Percentiles rank a stretch among this genome's conserved stretches.
Conservation (phyloP, 1,284 basidiomycete genomes). For the Ceratobasidium sp. region DNA sequence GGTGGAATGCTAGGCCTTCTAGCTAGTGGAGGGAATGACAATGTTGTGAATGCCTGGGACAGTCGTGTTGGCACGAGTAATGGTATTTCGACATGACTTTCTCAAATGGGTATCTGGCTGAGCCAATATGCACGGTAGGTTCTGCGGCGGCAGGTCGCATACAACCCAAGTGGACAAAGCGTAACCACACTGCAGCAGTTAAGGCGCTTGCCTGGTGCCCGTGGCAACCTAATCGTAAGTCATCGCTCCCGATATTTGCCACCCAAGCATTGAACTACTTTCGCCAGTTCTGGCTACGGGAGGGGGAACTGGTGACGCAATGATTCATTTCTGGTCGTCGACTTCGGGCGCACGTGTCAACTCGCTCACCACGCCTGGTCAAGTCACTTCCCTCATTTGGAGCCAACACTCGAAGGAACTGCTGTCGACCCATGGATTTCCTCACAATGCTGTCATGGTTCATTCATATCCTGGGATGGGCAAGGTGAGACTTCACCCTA, state of each 20-base stretch:
- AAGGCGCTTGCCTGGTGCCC: constrained; percentile 98
- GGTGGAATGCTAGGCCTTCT: constrained; percentile 84
- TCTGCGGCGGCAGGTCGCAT: constrained; percentile 62
- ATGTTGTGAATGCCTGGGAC: constrained; percentile 97
- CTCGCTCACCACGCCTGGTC: constrained; percentile 83
- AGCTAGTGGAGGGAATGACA: constrained; percentile 95
- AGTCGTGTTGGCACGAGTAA: constrained; percentile 63
- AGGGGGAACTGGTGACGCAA: constrained; percentile 94
- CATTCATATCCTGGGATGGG: constrained; percentile 64
- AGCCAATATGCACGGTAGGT: constrained; percentile 12
- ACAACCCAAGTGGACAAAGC: constrained; percentile 88
- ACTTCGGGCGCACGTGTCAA: constrained; percentile 90
- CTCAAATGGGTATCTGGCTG: constrained; percentile 48
- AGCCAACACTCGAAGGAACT: constrained; percentile 91
- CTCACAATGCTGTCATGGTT: constrained; percentile 65
- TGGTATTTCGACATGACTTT: constrained; percentile 48
- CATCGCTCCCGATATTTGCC: not conserved
- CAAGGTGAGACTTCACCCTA: constrained; percentile 63
- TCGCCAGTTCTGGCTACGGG: constrained; percentile 82
- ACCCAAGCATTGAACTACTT: constrained; percentile 46
- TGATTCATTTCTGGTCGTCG: constrained; percentile 93
- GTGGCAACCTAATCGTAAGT: constrained; percentile 79
- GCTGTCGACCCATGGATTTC: constrained; percentile 93
- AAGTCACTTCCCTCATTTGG: constrained; percentile 94
- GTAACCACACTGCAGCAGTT: constrained; percentile 93